A percentile compares a stretch with the other conserved stretches of the same genome.
These are phyloP conservation scores for Gynochthodes officinalis DNA, from an alignment of 257 asterid species.

Conservation along the genomic window DNA sequence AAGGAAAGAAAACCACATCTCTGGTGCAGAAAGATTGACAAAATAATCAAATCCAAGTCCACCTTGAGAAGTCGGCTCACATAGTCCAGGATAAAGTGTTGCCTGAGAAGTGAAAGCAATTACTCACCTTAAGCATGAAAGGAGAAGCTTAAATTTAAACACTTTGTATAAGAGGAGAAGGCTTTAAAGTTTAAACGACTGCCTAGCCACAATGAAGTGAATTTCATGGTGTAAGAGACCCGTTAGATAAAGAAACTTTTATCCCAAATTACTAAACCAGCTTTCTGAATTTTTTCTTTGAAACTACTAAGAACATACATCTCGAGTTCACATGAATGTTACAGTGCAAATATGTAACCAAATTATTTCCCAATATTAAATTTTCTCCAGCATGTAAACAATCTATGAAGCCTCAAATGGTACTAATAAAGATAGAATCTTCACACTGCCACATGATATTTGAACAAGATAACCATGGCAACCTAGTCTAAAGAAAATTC, in stretches of 20 bases:
- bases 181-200: background rate
- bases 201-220: background rate
- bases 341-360: slow-evolving; percentile 2
- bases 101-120: slow-evolving; percentile 46
- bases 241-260: background rate
- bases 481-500: background rate
- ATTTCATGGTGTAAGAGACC: background rate
- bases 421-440: slow-evolving; percentile 5
- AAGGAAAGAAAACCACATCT: slow-evolving; percentile 75
- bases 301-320: background rate
- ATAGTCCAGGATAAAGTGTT: slow-evolving; percentile 92
- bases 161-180: background rate
- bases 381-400: background rate
- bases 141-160: background rate
- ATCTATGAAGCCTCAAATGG: background rate
- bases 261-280: background rate
- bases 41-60: slow-evolving; percentile 94
- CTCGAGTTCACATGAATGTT: slow-evolving; percentile 12
- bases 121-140: slow-evolving; percentile 16
- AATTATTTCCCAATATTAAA: background rate
- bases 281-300: background rate
- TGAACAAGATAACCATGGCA: slow-evolving; percentile 2
- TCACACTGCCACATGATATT: slow-evolving; percentile 7
- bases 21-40: slow-evolving; percentile 89
- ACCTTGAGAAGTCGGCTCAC: slow-evolving; percentile 87